Base-by-base conservation (phyloP, 176 grass and related monocot species). In the Triticum monococcum region DNA sequence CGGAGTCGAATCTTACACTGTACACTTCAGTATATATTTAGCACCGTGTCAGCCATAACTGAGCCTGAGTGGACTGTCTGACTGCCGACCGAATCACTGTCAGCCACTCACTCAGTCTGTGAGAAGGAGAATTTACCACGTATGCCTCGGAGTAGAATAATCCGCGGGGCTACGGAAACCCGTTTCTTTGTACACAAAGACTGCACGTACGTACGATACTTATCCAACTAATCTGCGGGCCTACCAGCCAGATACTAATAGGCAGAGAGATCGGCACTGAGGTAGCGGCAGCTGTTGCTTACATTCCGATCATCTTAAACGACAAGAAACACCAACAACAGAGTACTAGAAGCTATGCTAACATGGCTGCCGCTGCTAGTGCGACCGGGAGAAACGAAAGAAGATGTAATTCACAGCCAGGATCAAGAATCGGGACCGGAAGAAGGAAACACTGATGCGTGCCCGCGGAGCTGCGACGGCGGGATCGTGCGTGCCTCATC, bases 261-360 rank as follows among this genome's bases (percentile, higher is more conserved):
- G 48, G 48, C 48, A 52, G 48, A 14, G 64, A 70, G 33, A 69
- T 33, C 16, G 31, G 14, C 26, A 32, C 28, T 5, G 20, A 20
- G n/a, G 35, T 12, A 3, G 33, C 36, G 68, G 68, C 22, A 41
- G n/a, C 68, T 12, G 68, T 5, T 72, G 18, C 37, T 10, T 40
- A 72, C 36, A 40, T 72, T 72, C 68, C 68, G 68, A 72, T 40
- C 68, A n/a, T 12, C 68, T 72, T 22, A 72, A 72, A 72, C 9
- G 68, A 23, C 68, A 38, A 70, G 4, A 36, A 70, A 72, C 35
- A 37, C 9, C 67, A 35, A 69, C 65, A 68, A 35, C 30, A 32
- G 6, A 32, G 16, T 54, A 35, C 33, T 35, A 18, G 16, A 54
- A 54, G 50, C 50, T 7, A 54, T 18, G 16, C 50, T 52, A 52